Base-by-base conservation (phyloP, 352 stramenopile species). In the Pythium angustatum region DNA sequence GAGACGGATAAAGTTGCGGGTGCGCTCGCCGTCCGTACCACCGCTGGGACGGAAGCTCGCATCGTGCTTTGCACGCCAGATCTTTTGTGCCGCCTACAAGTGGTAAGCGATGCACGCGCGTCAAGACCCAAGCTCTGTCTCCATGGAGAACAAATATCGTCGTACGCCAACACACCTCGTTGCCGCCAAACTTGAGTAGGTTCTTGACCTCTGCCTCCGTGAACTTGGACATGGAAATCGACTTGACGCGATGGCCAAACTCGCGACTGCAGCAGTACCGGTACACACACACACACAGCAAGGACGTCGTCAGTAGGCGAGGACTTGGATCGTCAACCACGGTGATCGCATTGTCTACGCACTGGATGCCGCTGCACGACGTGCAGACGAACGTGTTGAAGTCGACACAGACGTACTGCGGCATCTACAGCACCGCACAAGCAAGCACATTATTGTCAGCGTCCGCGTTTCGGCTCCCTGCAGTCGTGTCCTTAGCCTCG, bases 361-460 rank as follows among this genome's bases (percentile, higher is more conserved):
- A 96, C 88, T 98, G 92, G 71, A 98, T 96, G 57, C 92, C 92
- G 52, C 90, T 97, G 71, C 92, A 98, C 1, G 89, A 78, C 24
- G 92, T 98, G 78, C 92, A 98, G n/a, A 97, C 88, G 55, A 97
- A 98, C 31, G 91, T 98, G 67, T 96, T 96, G 75, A 97, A 97
- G 65, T 97, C 91, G 59, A 96, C 70, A 47, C 90, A 95, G 40
- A 98, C 77, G 64, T 97, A 98, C 60, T 98, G 90, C 22, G 91
- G 91, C 77, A 94, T 94, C 88, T 96, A 62, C 50, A 26, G 5
- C n/a, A 66, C 5, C 5, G 14, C 30, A 36, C 15, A 5, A 56
- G 8, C 56, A 17, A 34, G 21, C 26, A 17, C 34, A 57, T n/a
- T 6, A 59, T 21, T 2, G 11, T 58, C 47, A 45, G 31, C 34